Base-by-base conservation (phyloP, 495 filamentous ascomycete species). In the Letharia lupina region DNA sequence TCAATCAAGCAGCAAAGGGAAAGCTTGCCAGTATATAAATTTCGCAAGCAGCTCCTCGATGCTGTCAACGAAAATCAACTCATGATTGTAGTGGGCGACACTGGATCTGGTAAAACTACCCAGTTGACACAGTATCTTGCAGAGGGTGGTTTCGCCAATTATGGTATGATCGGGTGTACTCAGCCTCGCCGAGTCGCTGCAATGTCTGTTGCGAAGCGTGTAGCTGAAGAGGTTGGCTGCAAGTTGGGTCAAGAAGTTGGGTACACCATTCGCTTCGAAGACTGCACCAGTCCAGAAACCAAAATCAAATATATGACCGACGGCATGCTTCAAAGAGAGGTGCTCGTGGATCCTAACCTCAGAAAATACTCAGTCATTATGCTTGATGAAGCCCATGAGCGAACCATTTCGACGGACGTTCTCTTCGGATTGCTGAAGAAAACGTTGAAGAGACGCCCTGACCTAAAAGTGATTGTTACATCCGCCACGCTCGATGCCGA, bases 261-360 rank as follows among this genome's bases (percentile, higher is more conserved):
- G 54, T 99, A 98, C 71, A 96, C 91, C 1, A 96, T 99, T 73
- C 89, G 94, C 73, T 99, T 99, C 73, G 94, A 99, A 72, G 95
- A 99, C 72, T 89, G 86, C 72, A 96, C 94, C 0, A 89, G 87
- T 68, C 87, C 91, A 2, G 86, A 90, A 18, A 98, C 94, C 16
- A 88, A 87, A 74, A 97, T 99, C 79, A 98, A 98, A 77, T 99
- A 98, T 77, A 97, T 98, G 93, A 99, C 94, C 16, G 94, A 99
- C 68, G 94, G 94, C 75, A 99, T 98, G 89, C 84, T 99, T 70
- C 87, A 98, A 77, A 80, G 94, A 77, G 95, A 99, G 76, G 91
- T 97, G 66, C 79, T 99, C 20, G 79, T 97, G 40, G 95, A 98
- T 72, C 90, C 92, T 0, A 85, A 93, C 70, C 76, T 98, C 56